phyloP scores from a whole-genome alignment of 441 rosid species.

The Macaranga tanarius region DNA sequence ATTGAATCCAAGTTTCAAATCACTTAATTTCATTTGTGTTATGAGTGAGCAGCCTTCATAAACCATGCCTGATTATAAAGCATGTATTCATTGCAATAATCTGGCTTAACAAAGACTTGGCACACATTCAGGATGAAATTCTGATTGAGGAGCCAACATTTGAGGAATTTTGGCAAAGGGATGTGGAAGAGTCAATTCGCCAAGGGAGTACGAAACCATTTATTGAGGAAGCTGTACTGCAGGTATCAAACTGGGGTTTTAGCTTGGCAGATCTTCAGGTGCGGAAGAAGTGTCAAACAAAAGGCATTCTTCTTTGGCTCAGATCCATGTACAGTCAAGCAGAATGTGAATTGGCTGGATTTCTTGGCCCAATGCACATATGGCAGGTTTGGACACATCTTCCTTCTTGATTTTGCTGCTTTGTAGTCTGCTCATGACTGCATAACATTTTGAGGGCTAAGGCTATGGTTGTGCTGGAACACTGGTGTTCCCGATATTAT shows the following conservation, averaged over 20 bases:
- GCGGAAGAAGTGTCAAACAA: conserved; percentile 42
- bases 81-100: neutral
- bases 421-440: conserved; percentile 1
- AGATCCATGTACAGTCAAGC: conserved; percentile 41
- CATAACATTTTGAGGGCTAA: neutral
- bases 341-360: conserved; percentile 55
- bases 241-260: conserved; percentile 71
- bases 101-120: conserved; percentile 13
- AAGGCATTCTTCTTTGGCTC: conserved; percentile 47
- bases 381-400: conserved; percentile 59
- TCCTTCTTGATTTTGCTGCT: conserved; percentile 6
- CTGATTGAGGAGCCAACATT: conserved; percentile 57
- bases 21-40: neutral
- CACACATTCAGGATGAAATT: conserved; percentile 48
- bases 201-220: conserved; percentile 61
- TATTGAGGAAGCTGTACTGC: conserved; percentile 61
- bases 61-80: neutral
- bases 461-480: too few species aligned
- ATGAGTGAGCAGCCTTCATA: neutral
- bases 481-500: too few species aligned
- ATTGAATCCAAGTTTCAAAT: neutral
- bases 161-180: conserved; percentile 71
- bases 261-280: conserved; percentile 55
- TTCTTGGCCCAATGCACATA: conserved; percentile 66
- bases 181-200: conserved; percentile 67